These are phyloP conservation scores for Aspergillus hancockii DNA, from an alignment of 495 filamentous ascomycete species.

Conservation along the genomic window DNA sequence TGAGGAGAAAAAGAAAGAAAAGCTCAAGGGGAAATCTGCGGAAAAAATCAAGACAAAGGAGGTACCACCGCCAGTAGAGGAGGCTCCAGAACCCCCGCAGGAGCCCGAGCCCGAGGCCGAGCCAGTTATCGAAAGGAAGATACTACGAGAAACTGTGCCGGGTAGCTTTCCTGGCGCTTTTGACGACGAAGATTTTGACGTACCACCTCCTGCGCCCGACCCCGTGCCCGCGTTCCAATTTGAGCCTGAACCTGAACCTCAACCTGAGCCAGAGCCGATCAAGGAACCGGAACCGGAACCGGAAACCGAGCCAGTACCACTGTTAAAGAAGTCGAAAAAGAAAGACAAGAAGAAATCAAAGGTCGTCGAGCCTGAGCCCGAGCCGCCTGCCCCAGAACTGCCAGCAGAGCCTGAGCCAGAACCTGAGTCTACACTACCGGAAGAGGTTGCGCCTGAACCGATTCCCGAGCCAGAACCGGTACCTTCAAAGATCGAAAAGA, in stretches of 20 bases:
- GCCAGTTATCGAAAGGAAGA: constrained; percentile 24
- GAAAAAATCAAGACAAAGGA: constrained; percentile 31
- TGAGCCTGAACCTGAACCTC: constrained; percentile 9
- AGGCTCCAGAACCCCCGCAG: constrained; percentile 19
- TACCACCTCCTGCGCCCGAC: constrained; percentile 13
- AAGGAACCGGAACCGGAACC: constrained; percentile 7
- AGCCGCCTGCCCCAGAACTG: not conserved
- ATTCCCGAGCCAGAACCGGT: not conserved
- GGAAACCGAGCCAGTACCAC: constrained; percentile 1
- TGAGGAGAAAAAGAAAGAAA: constrained; percentile 45
- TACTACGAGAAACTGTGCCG: constrained; percentile 39
- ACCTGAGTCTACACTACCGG: constrained; percentile 15
- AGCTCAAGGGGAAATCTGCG: constrained; percentile 34
- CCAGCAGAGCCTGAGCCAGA: constrained; percentile 22
- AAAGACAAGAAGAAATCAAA: constrained; percentile 30
- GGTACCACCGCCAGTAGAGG: constrained; percentile 19
- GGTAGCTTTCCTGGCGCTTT: constrained; percentile 42
- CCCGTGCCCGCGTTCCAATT: constrained; percentile 6
- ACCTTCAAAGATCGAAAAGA: constrained; percentile 12
- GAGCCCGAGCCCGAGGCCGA: constrained; percentile 24
- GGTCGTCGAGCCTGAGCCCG: constrained; percentile 22
- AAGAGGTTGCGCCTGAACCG: not conserved
- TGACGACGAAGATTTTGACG: constrained; percentile 27
- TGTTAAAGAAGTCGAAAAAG: constrained; percentile 22
- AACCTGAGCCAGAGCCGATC: constrained; percentile 4